These are phyloP conservation scores for Ascochyta rabiei DNA, from an alignment of 2,329 filamentous ascomycete species.

Conservation along the genomic window DNA sequence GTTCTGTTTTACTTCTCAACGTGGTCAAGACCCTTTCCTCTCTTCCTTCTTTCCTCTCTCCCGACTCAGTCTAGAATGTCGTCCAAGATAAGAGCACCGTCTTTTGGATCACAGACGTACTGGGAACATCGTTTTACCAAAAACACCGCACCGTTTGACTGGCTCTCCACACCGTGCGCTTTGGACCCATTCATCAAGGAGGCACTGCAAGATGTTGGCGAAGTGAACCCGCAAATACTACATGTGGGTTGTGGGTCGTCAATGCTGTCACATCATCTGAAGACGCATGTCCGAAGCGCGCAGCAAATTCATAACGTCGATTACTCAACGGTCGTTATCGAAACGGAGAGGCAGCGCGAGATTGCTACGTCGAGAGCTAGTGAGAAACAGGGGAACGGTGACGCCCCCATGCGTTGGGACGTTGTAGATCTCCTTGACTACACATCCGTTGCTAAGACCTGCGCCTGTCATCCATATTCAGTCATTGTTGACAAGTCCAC, in stretches of 20 bases:
- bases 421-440: conserved; percentile 45
- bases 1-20: not conserved
- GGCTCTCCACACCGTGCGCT: conserved; percentile 41
- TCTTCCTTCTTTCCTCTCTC: not conserved
- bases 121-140: conserved; percentile 47
- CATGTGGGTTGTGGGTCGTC: conserved; percentile 51
- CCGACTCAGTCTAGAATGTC: not conserved
- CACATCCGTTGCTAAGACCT: conserved; percentile 34
- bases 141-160: conserved; percentile 46
- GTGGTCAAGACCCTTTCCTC: not conserved
- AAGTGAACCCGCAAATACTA: conserved; percentile 34
- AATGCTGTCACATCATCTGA: conserved; percentile 45
- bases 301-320: conserved; percentile 48
- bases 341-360: conserved; percentile 40
- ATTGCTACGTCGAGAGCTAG: conserved; percentile 24
- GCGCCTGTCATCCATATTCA: conserved; percentile 35
- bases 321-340: conserved; percentile 46
- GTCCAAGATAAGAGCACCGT: conserved; percentile 26
- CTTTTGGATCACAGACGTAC: conserved; percentile 45
- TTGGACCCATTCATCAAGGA: conserved; percentile 38
- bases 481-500: conserved; percentile 48
- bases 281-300: conserved; percentile 37
- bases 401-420: conserved; percentile 41
- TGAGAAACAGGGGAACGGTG: not conserved
- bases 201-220: conserved; percentile 22